Evolutionary conservation across 140 eudicot genomes (phyloP), one percentile per base, ranked within the genome.

Genomic region (Stevia rebaudiana): DNA sequence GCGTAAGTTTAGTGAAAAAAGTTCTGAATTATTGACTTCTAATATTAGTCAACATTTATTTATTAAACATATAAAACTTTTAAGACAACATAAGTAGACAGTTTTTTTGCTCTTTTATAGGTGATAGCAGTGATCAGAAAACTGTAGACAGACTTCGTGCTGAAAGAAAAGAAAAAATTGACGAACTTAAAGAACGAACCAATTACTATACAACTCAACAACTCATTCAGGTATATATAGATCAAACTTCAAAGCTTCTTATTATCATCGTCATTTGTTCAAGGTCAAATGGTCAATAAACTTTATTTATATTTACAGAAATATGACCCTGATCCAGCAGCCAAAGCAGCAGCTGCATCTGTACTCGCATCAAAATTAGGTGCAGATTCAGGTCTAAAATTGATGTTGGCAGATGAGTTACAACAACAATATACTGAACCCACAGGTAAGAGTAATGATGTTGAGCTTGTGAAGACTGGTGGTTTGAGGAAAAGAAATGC

Each of bases 261-360:
- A 25, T 56, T 13, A 23, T 28, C 35, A 30, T 37, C 42, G 21
- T 3, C 37, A 18, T 16, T 30, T 53, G 42, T 42, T n/a, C n/a
- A n/a, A n/a, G n/a, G n/a, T n/a, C n/a, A n/a, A n/a, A n/a, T n/a
- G n/a, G n/a, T n/a, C n/a, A n/a, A n/a, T n/a, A n/a, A n/a, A n/a
- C n/a, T n/a, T n/a, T n/a, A 13, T 6, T 57, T 13, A 8, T 11
- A 0, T 53, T 31, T 75, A 81, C 84, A 91, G 98, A 85, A 84
- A 81, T 91, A 91, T 63, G 98, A 91, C 79, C 83, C 96, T 55
- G 98, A 91, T 17, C 98, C 98, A 33, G 92, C 96, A 50, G 95
- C 95, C 8, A 84, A 91, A 65, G 96, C 96, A 65, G 95, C 96
- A 44, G 96, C 98, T 40, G 96, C 98, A 17, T 67, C 84, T 48